Evolutionary conservation across 768 basidiomycete species (phyloP), one percentile per base, ranked within the genome.

Genomic region (Tulasnella sp.): DNA sequence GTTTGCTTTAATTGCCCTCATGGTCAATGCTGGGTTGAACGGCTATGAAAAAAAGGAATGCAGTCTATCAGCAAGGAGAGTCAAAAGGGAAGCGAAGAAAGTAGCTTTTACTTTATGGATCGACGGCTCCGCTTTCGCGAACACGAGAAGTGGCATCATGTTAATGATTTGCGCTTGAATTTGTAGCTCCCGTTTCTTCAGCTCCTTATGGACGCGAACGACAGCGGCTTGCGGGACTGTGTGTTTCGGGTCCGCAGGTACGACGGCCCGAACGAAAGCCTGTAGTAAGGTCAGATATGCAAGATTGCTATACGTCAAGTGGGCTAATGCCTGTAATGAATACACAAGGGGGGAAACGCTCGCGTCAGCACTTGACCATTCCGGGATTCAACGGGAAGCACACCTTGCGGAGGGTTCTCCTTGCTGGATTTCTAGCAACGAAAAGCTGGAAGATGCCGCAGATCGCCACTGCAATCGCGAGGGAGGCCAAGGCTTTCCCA

Each of bases 381-480:
- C n/a, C n/a, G n/a, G n/a, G n/a, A n/a, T n/a, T n/a, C n/a, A n/a
- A n/a, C n/a, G n/a, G n/a, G n/a, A n/a, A n/a, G n/a, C 8, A 38
- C 23, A 48, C 58, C 52, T 65, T 58, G 3, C 69, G 63, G 3
- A 70, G 61, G 1, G 66, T 66, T 11, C 64, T 56, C 21, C 69
- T 60, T 0, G 69, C 69, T 1, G 69, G 69, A 24, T 65, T 68
- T 13, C 69, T 65, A 0, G 68, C 65, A 48, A 70, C 63, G 52
- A 69, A 61, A 3, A 61, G 43, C 42, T 66, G 71, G 64, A 72
- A 72, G 34, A 63, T 63, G n/a, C 63, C 61, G 4, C 64, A 67
- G 34, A 72, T 65, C 11, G 55, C 65, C 1, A 72, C 56, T 1
- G 69, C 71, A 26, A 71, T 58, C 7, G 62, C 63, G 48, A 72